These are phyloP conservation scores for Myxozyma nipponensis DNA, from an alignment of 805 yeast genomes.

Conservation along the genomic window DNA sequence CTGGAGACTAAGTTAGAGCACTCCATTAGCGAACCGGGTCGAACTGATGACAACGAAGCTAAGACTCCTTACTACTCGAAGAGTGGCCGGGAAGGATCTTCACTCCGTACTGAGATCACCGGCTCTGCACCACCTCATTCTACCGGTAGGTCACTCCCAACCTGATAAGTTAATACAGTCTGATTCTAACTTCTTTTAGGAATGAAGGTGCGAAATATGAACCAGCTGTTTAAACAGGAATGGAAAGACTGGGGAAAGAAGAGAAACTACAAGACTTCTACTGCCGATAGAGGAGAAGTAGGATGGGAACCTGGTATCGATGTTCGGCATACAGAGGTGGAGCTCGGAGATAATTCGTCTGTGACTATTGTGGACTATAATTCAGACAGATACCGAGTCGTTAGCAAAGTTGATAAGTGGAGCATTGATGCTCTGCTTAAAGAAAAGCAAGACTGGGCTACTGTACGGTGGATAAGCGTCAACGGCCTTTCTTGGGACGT, in stretches of 20 bases:
- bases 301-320: constrained; percentile 63
- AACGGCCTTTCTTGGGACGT: constrained; percentile 64
- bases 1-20: too few relatives aligned
- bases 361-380: constrained; percentile 54
- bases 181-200: background rate
- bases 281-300: constrained; percentile 17
- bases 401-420: constrained; percentile 41
- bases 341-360: constrained; percentile 51
- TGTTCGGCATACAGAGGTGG: constrained; percentile 47
- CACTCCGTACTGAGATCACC: too few relatives aligned
- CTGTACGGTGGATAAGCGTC: constrained; percentile 41
- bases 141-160: too few relatives aligned
- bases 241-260: constrained; percentile 25
- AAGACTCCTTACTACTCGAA: too few relatives aligned
- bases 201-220: constrained; percentile 10
- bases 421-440: constrained; percentile 22
- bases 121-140: too few relatives aligned
- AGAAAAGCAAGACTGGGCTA: constrained; percentile 23
- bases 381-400: constrained; percentile 43
- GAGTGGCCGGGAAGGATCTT: too few relatives aligned
- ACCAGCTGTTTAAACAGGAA: constrained; percentile 20
- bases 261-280: constrained; percentile 19
- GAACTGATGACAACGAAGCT: too few relatives aligned
- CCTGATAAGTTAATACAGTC: too few relatives aligned
- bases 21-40: too few relatives aligned